Evolutionary conservation across 108 stramenopile genomes (phyloP), one percentile per base, ranked within the genome.

Genomic region (Conticribra guillardii): DNA sequence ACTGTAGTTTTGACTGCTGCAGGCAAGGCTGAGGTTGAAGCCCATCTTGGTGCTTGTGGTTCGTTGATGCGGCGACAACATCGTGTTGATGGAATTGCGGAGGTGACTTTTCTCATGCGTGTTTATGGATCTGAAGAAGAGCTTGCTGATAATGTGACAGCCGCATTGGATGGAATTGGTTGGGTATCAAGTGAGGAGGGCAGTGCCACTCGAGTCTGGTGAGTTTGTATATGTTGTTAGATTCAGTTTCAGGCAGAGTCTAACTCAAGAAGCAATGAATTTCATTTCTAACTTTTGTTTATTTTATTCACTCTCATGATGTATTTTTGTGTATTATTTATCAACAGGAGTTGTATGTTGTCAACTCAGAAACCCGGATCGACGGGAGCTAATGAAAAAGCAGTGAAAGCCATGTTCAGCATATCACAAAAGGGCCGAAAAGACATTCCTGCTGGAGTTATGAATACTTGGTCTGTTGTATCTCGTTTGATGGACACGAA

Each of bases 91-190:
- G 91, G 88, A 11, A 56, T 89, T 59, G 89, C 92, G 0, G 85
- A 89, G 67, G 75, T 93, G 53, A 64, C 83, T 41, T 90, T 93
- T 62, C 51, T 89, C 26, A 54, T 93, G 46, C 77, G 89, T n/a
- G 82, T 85, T n/a, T 82, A 81, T 48, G 79, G 76, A 22, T 73
- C 86, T 19, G 89, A 90, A 50, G 88, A 76, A 47, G 88, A 86
- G 59, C 67, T 93, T 16, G 87, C 89, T 2, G 87, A 90, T 32
- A 63, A 76, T 17, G 67, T 93, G 1, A 78, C 88, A 1, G 47
- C 64, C 5, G 86, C 85, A 9, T 70, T 93, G 27, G 89, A 87
- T 56, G 85, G 80, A 46, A 81, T 88, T 22, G 64, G 61, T 16
- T 89, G 84, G 86, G 71, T 70, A 14, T 8, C 51, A 19, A 69